Percentiles rank a stretch among this genome's conserved stretches.
Conservation (phyloP, 2,329 filamentous ascomycete species). For the Talaromyces funiculosus region DNA sequence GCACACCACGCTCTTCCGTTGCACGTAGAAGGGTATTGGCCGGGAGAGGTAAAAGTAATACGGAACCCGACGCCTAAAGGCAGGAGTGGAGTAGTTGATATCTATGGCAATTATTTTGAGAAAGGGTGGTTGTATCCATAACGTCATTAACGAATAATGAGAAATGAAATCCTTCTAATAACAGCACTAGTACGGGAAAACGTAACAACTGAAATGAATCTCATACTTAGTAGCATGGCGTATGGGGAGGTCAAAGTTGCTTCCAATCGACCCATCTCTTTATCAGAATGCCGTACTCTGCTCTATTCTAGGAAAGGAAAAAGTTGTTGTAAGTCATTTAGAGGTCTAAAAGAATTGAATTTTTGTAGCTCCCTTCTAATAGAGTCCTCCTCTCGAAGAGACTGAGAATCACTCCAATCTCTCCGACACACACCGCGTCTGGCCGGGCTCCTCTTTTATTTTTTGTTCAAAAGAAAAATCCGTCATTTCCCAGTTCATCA, state of each 20-base stretch:
- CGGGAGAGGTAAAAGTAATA: constrained; percentile 54
- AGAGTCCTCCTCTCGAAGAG: neutral
- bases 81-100: constrained; percentile 44
- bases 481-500: constrained; percentile 16
- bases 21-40: constrained; percentile 55
- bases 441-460: neutral
- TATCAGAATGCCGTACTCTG: neutral
- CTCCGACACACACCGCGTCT: neutral
- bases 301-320: neutral
- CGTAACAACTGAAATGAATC: neutral
- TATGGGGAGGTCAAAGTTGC: too few relatives aligned
- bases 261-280: neutral
- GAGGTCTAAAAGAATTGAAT: neutral
- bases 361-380: constrained; percentile 4
- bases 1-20: constrained; percentile 23
- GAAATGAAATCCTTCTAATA: neutral
- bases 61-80: constrained; percentile 37
- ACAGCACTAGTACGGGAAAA: neutral
- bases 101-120: constrained; percentile 51
- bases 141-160: neutral
- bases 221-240: neutral
- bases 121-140: constrained; percentile 49
- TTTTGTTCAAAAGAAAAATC: neutral
- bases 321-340: neutral
- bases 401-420: neutral